Base-by-base conservation (phyloP, 1,139 yeast genomes). In the Saccharomyces hybrid region DNA sequence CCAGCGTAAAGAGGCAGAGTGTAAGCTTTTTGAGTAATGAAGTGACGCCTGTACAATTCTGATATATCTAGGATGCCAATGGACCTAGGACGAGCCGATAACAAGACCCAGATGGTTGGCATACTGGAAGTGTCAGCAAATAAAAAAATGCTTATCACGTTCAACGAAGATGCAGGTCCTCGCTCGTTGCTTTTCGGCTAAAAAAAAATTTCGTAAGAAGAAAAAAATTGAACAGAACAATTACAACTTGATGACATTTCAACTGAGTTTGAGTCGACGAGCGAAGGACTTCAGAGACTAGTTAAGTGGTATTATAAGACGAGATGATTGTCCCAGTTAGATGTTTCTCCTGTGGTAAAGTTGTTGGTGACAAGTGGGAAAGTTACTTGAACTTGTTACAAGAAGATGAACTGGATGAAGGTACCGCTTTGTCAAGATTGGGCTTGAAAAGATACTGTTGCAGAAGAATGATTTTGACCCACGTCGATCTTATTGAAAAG, bases 331-430 rank as follows among this genome's bases (percentile, higher is more conserved):
- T 93, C 74, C 99, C 99, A 57, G 96, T 95, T 65, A 93, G 99
- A 77, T 95, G 99, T 77, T 95, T 95, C 72, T 91, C 99, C 50
- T 95, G 99, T 76, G 99, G 99, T 67, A 95, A 95, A 76, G 87
- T 93, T 65, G 98, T 95, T 59, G 99, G 99, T 67, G 99, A 95
- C 79, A 95, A 95, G 71, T 95, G 99, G 99, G 99, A 95, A 72
- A 82, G 95, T 26, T 93, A 95, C 72, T 79, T 93, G 69, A 84
- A 86, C 57, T 85, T 86, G 70, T 78, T 93, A 59, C 96, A 90
- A 73, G 97, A 90, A 64, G 97, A 90, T 65, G 84, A 84, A 68
- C 79, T 88, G 79, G 85, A 93, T 56, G 99, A 93, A 76, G 98
- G 85, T 67, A 97, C 93, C 68, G 99, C 99, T 47, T 79, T 93